These are phyloP conservation scores for Hyaloscypha bicolor DNA, from an alignment of 495 filamentous ascomycete genomes.

Conservation along the genomic window DNA sequence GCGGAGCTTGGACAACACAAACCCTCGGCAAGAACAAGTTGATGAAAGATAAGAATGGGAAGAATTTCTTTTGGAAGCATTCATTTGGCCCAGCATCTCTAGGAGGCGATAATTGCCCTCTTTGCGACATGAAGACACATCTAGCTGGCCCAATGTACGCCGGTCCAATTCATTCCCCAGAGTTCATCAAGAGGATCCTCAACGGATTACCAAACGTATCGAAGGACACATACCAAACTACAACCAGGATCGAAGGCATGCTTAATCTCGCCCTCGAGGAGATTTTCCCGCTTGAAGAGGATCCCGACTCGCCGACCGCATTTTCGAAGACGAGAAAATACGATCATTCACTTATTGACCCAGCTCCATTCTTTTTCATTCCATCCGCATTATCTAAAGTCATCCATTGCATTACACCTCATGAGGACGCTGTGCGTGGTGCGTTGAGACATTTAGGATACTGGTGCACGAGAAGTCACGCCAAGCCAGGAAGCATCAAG, in stretches of 20 bases:
- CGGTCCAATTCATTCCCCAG: conserved; percentile 80
- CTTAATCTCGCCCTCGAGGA: conserved; percentile 85
- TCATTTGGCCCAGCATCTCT: conserved; percentile 68
- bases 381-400: conserved; percentile 70
- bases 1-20: conserved; percentile 84
- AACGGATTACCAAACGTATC: conserved; percentile 63
- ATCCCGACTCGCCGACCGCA: conserved; percentile 32
- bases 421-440: conserved; percentile 72
- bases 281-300: conserved; percentile 40
- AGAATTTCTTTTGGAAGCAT: conserved; percentile 70
- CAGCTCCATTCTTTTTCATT: conserved; percentile 85
- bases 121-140: conserved; percentile 87
- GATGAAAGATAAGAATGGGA: conserved; percentile 67
- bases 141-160: conserved; percentile 93
- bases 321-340: conserved; percentile 31
- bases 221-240: conserved; percentile 71
- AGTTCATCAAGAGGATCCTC: conserved; percentile 78
- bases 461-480: conserved; percentile 77
- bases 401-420: conserved; percentile 74
- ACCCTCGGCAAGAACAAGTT: conserved; percentile 66
- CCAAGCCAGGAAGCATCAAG: conserved; percentile 83
- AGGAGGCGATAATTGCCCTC: conserved; percentile 62
- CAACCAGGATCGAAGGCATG: conserved; percentile 85
- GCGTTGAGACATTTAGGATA: conserved; percentile 82
- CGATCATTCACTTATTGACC: conserved; percentile 61